phyloP scores from a whole-genome alignment of 768 basidiomycete species.

The Lactarius hengduanensis region DNA sequence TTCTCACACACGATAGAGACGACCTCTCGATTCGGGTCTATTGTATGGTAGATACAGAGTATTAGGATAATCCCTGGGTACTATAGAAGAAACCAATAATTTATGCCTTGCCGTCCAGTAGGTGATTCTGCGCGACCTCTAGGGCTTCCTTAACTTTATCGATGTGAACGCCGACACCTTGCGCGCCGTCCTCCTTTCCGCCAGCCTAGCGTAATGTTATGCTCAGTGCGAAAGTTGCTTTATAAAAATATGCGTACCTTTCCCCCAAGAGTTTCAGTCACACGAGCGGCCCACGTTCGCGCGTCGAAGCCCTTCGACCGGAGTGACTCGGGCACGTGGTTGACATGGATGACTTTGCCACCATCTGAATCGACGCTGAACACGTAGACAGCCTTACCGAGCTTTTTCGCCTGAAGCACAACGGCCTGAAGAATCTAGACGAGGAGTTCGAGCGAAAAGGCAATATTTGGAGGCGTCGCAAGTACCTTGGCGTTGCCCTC shows the following conservation, averaged over 20 bases:
- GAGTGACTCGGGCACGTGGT: constrained; percentile 64
- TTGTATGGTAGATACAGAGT: neutral
- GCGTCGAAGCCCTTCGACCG: constrained; percentile 75
- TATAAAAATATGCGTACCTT: constrained; percentile 55
- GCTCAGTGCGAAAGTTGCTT: neutral
- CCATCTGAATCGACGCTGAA: constrained; percentile 72
- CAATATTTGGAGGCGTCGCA: neutral
- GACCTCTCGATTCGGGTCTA: neutral
- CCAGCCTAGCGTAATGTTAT: constrained; percentile 60
- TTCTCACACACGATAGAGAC: constrained; percentile 11
- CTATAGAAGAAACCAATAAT: neutral
- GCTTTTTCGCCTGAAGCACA: constrained; percentile 74
- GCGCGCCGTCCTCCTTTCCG: constrained; percentile 89
- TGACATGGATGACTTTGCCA: constrained; percentile 83
- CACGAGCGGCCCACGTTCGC: constrained; percentile 80
- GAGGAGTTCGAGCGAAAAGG: constrained; percentile 11
- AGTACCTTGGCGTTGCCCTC: constrained; percentile 84
- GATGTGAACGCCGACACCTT: constrained; percentile 77
- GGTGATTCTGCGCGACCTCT: constrained; percentile 44
- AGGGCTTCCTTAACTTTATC: constrained; percentile 68
- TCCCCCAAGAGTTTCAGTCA: constrained; percentile 80
- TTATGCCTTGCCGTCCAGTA: constrained; percentile 23
- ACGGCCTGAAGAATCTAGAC: constrained; percentile 69
- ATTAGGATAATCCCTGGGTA: neutral
- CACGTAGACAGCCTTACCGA: constrained; percentile 83